Evolutionary conservation across 1,284 basidiomycete species (phyloP).

Genomic region (Trichosporon sp.): DNA sequence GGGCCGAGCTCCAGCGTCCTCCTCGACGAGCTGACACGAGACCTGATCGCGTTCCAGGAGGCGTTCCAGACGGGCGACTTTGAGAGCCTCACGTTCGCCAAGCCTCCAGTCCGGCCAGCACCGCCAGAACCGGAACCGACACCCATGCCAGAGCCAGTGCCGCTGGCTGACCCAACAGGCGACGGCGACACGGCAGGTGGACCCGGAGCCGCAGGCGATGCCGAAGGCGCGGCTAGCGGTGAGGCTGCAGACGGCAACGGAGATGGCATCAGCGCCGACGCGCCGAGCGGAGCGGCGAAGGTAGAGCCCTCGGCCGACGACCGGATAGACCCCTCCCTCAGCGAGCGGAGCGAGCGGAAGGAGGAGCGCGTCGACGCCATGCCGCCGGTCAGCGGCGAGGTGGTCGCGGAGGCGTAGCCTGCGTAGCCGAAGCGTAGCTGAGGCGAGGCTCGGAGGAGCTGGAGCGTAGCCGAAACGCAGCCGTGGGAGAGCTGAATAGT

Average conservation of each 20-base stretch:
- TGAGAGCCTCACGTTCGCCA: constrained; percentile 17
- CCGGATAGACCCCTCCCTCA: background rate
- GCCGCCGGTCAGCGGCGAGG: background rate
- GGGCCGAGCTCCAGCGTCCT: constrained; percentile 40
- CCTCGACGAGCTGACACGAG: constrained; percentile 82
- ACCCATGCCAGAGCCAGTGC: background rate
- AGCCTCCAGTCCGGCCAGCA: constrained; percentile 16
- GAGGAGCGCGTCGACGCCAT: background rate
- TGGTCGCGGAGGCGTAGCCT: background rate
- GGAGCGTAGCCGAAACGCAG: too few species aligned
- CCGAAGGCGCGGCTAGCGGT: background rate
- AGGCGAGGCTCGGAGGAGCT: too few species aligned
- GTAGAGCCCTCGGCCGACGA: background rate
- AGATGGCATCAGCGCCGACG: background rate
- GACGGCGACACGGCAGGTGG: background rate
- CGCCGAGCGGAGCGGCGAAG: background rate
- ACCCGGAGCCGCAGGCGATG: background rate
- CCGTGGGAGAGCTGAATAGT: too few species aligned
- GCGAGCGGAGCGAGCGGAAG: background rate
- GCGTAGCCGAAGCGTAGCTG: background rate
- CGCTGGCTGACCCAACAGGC: background rate
- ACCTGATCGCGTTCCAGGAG: constrained; percentile 79
- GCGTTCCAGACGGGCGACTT: constrained; percentile 59
- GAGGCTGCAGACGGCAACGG: background rate
- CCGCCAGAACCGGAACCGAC: background rate